These are phyloP conservation scores for Monosporascus ibericus DNA, from an alignment of 2,329 filamentous ascomycete genomes.

Conservation along the genomic window DNA sequence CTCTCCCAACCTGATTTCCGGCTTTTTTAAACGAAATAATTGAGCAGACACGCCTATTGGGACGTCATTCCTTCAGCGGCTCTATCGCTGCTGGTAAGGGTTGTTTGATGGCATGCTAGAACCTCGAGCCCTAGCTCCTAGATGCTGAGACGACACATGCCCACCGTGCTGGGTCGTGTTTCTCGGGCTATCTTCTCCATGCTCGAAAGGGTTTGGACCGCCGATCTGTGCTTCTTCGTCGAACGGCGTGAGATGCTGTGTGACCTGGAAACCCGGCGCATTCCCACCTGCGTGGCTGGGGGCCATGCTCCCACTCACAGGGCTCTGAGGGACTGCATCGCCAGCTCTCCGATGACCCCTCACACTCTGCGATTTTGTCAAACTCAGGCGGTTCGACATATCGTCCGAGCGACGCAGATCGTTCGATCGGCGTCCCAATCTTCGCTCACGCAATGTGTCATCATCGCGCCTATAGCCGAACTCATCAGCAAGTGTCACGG, in stretches of 20 bases:
- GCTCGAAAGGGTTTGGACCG: constrained; percentile 12
- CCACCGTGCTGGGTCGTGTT: constrained; percentile 3
- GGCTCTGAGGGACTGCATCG: constrained; percentile 18
- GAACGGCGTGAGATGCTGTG: constrained; percentile 20
- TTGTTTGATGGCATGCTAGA: constrained; percentile 8
- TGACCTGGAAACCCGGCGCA: constrained; percentile 20
- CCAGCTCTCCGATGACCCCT: constrained; percentile 25
- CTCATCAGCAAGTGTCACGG: constrained; percentile 29
- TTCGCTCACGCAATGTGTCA: constrained; percentile 22
- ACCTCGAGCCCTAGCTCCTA: constrained; percentile 2
- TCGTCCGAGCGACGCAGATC: constrained; percentile 13
- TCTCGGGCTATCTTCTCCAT: constrained; percentile 2
- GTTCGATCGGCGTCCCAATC: constrained; percentile 20
- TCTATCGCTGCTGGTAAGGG: constrained; percentile 16
- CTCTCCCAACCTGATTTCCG: neutral
- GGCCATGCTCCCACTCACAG: constrained; percentile 4
- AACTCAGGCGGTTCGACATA: constrained; percentile 14
- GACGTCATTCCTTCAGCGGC: constrained; percentile 1
- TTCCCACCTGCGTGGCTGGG: neutral
- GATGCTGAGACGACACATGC: neutral
- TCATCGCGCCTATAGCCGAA: constrained; percentile 34
- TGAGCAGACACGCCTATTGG: constrained; percentile 2
- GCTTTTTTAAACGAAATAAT: neutral
- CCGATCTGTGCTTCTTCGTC: constrained; percentile 28
- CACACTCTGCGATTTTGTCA: constrained; percentile 23